Evolutionary conservation across 495 filamentous ascomycete species (phyloP).

Genomic region (Hypoxylon perforatum): DNA sequence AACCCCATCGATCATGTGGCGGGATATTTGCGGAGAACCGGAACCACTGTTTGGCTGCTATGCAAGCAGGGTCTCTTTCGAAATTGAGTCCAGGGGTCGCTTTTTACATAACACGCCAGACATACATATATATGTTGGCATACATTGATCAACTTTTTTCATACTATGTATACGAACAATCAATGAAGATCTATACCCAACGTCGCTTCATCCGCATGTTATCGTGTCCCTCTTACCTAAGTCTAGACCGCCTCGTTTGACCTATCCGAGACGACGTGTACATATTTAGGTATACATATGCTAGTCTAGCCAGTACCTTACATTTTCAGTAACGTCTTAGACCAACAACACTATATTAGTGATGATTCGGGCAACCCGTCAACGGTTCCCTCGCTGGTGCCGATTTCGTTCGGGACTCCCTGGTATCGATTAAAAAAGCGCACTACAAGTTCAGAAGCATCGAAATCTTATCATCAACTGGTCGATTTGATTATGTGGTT

Average conservation of each 20-base stretch:
- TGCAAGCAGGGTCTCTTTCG: conserved; percentile 40
- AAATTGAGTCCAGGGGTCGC: conserved; percentile 31
- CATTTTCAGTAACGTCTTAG: conserved; percentile 6
- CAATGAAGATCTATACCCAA: conserved; percentile 24
- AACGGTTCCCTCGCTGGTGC: not conserved
- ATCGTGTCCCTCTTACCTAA: conserved; percentile 11
- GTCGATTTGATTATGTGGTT: not conserved
- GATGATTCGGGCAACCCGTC: conserved; percentile 9
- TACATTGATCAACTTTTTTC: not conserved
- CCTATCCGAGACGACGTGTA: conserved; percentile 31
- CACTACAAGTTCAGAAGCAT: not conserved
- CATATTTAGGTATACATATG: conserved; percentile 24
- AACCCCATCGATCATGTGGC: conserved; percentile 42
- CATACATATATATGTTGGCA: too few relatives aligned
- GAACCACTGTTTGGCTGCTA: conserved; percentile 22
- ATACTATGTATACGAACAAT: conserved; percentile 8
- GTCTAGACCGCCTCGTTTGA: conserved; percentile 37
- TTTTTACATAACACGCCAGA: conserved; percentile 4
- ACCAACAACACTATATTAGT: conserved; percentile 2
- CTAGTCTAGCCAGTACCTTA: not conserved
- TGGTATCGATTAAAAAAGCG: conserved; percentile 12
- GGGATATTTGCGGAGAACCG: conserved; percentile 38
- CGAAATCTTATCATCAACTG: conserved; percentile 3
- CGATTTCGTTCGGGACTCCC: not conserved
- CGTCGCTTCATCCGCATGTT: conserved; percentile 16